phyloP scores from a whole-genome alignment of 176 grass and related monocot species.

The Melocanna baccifera region DNA sequence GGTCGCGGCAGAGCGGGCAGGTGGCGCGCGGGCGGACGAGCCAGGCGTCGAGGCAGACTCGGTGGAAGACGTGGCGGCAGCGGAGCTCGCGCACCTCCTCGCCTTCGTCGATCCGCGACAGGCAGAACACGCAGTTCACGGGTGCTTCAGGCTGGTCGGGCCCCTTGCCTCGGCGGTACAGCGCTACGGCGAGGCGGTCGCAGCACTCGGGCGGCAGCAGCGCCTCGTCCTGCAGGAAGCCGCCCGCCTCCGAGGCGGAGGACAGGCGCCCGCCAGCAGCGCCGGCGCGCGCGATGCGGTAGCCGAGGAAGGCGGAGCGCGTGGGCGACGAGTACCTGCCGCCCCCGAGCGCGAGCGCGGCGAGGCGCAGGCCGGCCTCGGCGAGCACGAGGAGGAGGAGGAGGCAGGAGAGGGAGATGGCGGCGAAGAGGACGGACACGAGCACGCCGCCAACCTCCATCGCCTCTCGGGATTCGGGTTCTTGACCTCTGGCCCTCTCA shows the following conservation, averaged over 20 bases:
- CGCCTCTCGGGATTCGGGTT: neutral
- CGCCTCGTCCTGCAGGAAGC: constrained; percentile 1
- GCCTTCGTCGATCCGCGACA: constrained; percentile 36
- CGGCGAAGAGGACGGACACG: constrained; percentile 3
- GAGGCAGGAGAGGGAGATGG: constrained; percentile 41
- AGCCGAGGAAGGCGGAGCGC: constrained; percentile 30
- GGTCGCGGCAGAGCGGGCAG: constrained; percentile 75
- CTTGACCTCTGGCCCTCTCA: neutral
- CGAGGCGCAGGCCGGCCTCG: constrained; percentile 34
- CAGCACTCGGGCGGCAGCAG: constrained; percentile 15
- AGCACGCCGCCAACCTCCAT: constrained; percentile 32
- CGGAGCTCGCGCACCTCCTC: constrained; percentile 42
- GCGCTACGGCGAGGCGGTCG: constrained; percentile 25
- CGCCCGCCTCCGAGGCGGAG: neutral
- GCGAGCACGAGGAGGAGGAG: constrained; percentile 35
- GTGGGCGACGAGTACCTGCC: neutral
- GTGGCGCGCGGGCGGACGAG: constrained; percentile 46
- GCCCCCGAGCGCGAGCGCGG: constrained; percentile 1
- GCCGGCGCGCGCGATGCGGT: constrained; percentile 26
- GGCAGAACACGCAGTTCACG: constrained; percentile 45
- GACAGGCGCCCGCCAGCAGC: too few relatives aligned
- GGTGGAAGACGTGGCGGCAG: constrained; percentile 53
- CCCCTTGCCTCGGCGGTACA: neutral
- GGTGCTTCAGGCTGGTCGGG: neutral
- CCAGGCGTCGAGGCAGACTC: constrained; percentile 49